Evolutionary conservation across 1,139 yeast genomes (phyloP), one percentile per base, ranked within the genome.

Genomic region (Pichia sp.): DNA sequence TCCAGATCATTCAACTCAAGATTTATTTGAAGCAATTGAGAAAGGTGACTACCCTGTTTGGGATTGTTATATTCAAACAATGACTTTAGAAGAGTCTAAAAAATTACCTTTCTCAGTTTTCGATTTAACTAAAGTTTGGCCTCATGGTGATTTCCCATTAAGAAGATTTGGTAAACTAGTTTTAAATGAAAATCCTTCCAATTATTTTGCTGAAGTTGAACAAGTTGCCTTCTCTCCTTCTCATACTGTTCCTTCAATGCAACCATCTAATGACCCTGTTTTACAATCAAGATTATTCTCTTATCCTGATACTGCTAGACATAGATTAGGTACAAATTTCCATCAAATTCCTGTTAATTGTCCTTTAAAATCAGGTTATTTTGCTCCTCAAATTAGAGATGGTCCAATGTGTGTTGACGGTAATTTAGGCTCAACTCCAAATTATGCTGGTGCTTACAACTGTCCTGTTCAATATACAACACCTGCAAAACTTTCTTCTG

Each of bases 341-440:
- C 71, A 74, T 48, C 84, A 79, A 62, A 77, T 81, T 50, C 89
- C 89, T 35, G 84, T 80, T 55, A 81, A 81, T 63, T 77, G 84
- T 68, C 84, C 76, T 35, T 67, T 66, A 41, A 72, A 61, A 48
- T 76, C 67, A 67, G 59, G 59, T 15, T 84, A 49, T 71, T 76
- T 63, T 47, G 61, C 62, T 31, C 63, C 63, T 15, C 59, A 57
- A 37, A 76, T 80, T 60, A 79, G 97, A 64, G 96, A 88, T 60
- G 97, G 97, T 61, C 72, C 77, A 39, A 82, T 85, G 93, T 67
- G 66, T 47, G 86, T 85, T 42, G 79, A 84, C 60, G 91, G 88
- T 45, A 89, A 89, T 73, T 75, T 83, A 62, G 96, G 96, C 39
- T 62, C 77, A 44, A 74, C 76, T 55, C 95, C 96, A 60, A 88